Conservation (phyloP, 352 stramenopile genomes). For the Pythium utonaiense region DNA sequence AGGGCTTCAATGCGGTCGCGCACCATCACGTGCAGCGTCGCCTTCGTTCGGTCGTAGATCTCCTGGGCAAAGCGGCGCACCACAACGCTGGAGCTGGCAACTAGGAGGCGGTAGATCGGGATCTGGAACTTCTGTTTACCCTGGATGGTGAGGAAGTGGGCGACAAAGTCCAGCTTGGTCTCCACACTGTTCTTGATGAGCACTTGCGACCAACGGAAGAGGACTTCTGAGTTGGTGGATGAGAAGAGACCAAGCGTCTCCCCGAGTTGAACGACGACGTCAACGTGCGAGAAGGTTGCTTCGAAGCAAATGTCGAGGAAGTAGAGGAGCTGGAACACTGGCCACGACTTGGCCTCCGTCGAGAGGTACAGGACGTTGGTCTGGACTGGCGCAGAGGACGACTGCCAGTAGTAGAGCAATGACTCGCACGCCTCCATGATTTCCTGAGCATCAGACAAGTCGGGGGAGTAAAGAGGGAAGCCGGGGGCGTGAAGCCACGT, state of each 20-base stretch:
- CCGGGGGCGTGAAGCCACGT: conserved; percentile 68
- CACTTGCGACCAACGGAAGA: conserved; percentile 62
- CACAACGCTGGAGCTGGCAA: conserved; percentile 32
- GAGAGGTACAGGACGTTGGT: conserved; percentile 62
- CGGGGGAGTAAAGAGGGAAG: conserved; percentile 51
- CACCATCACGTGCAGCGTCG: conserved; percentile 75
- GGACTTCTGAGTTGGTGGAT: conserved; percentile 60
- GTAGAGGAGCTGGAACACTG: conserved; percentile 56
- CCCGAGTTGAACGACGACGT: conserved; percentile 49
- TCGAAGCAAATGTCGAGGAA: conserved; percentile 66
- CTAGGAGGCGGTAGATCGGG: conserved; percentile 60
- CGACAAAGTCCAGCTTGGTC: conserved; percentile 41
- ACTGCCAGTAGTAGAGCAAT: conserved; percentile 58
- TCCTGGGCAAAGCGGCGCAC: conserved; percentile 43
- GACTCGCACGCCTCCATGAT: conserved; percentile 70
- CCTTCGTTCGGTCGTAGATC: conserved; percentile 40
- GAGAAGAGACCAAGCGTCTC: conserved; percentile 51
- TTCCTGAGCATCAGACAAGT: conserved; percentile 61
- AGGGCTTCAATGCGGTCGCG: conserved; percentile 59
- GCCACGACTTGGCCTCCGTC: conserved; percentile 55
- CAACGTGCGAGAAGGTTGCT: conserved; percentile 32
- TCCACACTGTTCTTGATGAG: conserved; percentile 63
- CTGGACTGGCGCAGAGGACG: conserved; percentile 47
- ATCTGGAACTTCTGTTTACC: conserved; percentile 84
- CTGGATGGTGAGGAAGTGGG: conserved; percentile 56